phyloP scores from a whole-genome alignment of 2,329 filamentous ascomycete species.

The Hypoxylon sp. region DNA sequence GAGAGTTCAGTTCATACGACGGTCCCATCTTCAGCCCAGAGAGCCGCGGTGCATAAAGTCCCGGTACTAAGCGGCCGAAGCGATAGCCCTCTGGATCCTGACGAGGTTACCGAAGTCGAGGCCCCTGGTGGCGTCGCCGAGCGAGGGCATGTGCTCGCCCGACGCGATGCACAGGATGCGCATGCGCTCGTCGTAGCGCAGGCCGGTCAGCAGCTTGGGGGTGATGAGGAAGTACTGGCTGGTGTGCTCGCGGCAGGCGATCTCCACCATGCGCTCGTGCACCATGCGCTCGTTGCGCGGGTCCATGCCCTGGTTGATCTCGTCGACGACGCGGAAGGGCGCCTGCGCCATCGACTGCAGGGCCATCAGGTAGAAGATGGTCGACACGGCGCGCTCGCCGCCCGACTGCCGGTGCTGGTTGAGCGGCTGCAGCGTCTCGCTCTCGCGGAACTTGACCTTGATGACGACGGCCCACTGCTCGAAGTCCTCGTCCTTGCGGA shows the following conservation, averaged over 20 bases:
- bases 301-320: slow-evolving; percentile 99
- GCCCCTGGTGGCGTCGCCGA: slow-evolving; percentile 59
- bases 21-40: not conserved
- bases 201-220: slow-evolving; percentile 87
- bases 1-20: no score
- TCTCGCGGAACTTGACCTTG: slow-evolving; percentile 91
- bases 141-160: slow-evolving; percentile 76
- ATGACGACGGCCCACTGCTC: slow-evolving; percentile 95
- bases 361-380: slow-evolving; percentile 99
- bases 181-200: slow-evolving; percentile 92
- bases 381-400: slow-evolving; percentile 94
- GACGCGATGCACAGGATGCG: slow-evolving; percentile 92
- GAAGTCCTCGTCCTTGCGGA: slow-evolving; percentile 94
- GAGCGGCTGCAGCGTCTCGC: slow-evolving; percentile 85
- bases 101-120: slow-evolving; percentile 63
- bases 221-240: slow-evolving; percentile 96
- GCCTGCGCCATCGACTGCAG: slow-evolving; percentile 92
- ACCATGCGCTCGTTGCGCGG: slow-evolving; percentile 98
- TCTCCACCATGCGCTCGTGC: slow-evolving; percentile 97
- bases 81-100: slow-evolving; percentile 53
- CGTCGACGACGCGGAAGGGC: slow-evolving; percentile 97
- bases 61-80: slow-evolving; percentile 39
- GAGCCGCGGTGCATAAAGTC: not conserved
- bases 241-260: slow-evolving; percentile 87
- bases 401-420: slow-evolving; percentile 95